phyloP scores from a whole-genome alignment of 495 filamentous ascomycete genomes.

The Aspergillus bertholletiae region DNA sequence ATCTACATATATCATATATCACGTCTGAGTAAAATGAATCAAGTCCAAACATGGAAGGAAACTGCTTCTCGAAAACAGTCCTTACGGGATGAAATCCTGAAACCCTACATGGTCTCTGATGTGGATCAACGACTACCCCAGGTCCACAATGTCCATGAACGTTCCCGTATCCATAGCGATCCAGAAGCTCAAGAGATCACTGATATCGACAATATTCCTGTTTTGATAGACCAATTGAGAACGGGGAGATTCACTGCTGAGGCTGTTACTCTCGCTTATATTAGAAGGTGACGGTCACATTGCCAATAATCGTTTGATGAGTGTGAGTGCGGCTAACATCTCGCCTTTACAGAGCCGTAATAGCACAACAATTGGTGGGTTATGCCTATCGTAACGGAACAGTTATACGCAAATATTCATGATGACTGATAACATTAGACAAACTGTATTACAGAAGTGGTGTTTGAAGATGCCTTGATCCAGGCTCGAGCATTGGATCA shows the following conservation, averaged over 20 bases:
- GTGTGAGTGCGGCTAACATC: background rate
- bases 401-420: background rate
- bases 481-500: conserved; percentile 55
- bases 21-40: conserved; percentile 19
- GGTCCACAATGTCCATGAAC: conserved; percentile 19
- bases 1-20: background rate
- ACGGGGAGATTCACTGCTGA: conserved; percentile 41
- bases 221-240: conserved; percentile 29
- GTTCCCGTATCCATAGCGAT: conserved; percentile 21
- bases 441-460: conserved; percentile 62
- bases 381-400: background rate
- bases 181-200: conserved; percentile 30
- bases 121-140: conserved; percentile 22
- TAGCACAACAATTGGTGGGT: conserved; percentile 54
- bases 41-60: conserved; percentile 25
- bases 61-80: conserved; percentile 29
- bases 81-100: conserved; percentile 24
- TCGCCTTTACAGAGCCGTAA: conserved; percentile 36
- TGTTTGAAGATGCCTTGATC: conserved; percentile 58
- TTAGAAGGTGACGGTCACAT: conserved; percentile 38
- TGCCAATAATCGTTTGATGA: background rate
- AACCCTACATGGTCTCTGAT: conserved; percentile 27
- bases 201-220: conserved; percentile 34
- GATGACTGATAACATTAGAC: conserved; percentile 22
- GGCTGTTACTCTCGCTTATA: conserved; percentile 42